phyloP scores from a whole-genome alignment of 139 green algal genomes.

The Picochlorum sp. region DNA sequence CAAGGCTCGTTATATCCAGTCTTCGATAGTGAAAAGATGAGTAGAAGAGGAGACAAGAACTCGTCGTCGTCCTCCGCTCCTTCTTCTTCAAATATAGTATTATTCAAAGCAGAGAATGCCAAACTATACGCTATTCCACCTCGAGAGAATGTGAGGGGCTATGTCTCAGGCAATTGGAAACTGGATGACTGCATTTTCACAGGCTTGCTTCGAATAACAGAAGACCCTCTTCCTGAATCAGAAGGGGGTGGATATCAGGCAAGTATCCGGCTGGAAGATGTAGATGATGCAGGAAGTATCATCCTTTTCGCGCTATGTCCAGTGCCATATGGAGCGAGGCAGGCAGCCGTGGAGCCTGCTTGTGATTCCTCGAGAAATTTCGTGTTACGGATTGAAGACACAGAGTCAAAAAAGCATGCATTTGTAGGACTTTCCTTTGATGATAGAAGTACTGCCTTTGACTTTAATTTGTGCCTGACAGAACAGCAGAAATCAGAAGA shows the following conservation, averaged over 20 bases:
- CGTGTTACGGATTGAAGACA: constrained; percentile 67
- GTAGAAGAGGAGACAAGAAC: neutral
- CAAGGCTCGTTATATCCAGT: neutral
- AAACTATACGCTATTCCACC: constrained; percentile 51
- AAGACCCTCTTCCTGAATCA: constrained; percentile 11
- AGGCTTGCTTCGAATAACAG: constrained; percentile 37
- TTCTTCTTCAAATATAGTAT: too few relatives aligned
- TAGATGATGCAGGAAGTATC: constrained; percentile 10
- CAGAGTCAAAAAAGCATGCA: constrained; percentile 48
- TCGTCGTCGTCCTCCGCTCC: neutral
- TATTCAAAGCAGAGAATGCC: constrained; percentile 1
- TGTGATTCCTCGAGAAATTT: constrained; percentile 61
- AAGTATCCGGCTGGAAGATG: too few relatives aligned
- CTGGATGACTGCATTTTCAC: constrained; percentile 51
- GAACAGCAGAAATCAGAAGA: constrained; percentile 4
- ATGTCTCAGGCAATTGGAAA: constrained; percentile 45
- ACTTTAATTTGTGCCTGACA: constrained; percentile 77
- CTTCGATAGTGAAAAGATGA: neutral
- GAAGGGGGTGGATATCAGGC: too few relatives aligned
- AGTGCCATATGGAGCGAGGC: constrained; percentile 38
- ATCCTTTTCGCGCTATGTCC: constrained; percentile 69
- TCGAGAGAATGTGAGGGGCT: constrained; percentile 20
- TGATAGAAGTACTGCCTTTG: constrained; percentile 63
- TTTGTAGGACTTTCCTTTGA: constrained; percentile 73
- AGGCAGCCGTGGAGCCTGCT: constrained; percentile 50